Conservation (phyloP, 2,329 filamentous ascomycete genomes). For the Trichoderma sp. region DNA sequence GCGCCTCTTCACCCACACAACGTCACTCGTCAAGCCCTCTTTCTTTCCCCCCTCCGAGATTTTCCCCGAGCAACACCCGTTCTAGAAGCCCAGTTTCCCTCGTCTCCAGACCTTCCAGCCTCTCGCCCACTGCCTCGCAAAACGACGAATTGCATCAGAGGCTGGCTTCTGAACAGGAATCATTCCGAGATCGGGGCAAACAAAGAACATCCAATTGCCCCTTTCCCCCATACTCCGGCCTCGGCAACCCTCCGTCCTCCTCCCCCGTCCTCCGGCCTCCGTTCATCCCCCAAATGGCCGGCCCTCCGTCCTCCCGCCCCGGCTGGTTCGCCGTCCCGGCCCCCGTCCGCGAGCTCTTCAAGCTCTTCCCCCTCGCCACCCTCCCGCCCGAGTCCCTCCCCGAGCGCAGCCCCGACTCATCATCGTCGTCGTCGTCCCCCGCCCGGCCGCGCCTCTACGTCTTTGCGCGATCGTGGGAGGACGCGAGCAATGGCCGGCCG, state of each 20-base stretch:
- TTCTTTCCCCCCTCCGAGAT: slow-evolving; percentile 1
- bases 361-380: slow-evolving; percentile 75
- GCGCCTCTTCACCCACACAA: no score
- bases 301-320: slow-evolving; percentile 23
- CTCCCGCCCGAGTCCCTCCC: slow-evolving; percentile 78
- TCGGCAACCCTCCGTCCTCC: not conserved
- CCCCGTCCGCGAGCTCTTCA: slow-evolving; percentile 81
- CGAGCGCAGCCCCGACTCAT: slow-evolving; percentile 51
- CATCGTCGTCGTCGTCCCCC: slow-evolving; percentile 37
- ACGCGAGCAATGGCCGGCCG: slow-evolving; percentile 48
- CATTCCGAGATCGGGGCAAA: not conserved
- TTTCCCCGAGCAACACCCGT: not conserved
- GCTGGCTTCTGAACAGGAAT: not conserved
- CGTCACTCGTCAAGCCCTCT: not conserved
- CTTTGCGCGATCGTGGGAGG: slow-evolving; percentile 70
- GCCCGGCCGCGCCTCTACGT: slow-evolving; percentile 67
- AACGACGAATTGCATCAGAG: not conserved
- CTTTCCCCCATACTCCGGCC: not conserved
- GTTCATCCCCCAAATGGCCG: slow-evolving; percentile 11
- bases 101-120: not conserved
- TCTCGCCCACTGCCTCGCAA: not conserved
- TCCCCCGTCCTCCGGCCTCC: not conserved
- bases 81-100: slow-evolving; percentile 1
- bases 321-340: slow-evolving; percentile 64
- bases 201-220: not conserved